These are phyloP conservation scores for Populus alba DNA, from an alignment of 345 rosid genomes.

Conservation along the genomic window DNA sequence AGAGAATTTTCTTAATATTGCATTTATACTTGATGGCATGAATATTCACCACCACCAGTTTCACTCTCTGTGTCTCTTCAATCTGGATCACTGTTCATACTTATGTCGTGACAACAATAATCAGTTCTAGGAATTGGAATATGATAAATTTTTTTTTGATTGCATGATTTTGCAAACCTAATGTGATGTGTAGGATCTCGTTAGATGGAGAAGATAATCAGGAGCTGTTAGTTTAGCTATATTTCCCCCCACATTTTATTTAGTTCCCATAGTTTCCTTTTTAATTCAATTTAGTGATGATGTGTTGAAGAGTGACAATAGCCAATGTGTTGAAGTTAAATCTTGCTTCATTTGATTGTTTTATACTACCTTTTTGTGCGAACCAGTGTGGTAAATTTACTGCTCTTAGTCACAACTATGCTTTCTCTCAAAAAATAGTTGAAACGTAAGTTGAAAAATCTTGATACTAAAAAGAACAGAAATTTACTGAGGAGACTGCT, in stretches of 20 bases:
- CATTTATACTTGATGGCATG: conserved; percentile 1
- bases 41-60: background rate
- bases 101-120: background rate
- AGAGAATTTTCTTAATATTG: background rate
- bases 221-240: background rate
- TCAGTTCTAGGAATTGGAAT: background rate
- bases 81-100: background rate
- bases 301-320: background rate
- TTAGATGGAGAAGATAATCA: background rate
- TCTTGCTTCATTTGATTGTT: background rate
- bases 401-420: background rate
- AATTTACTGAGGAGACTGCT: background rate
- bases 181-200: background rate
- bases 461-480: background rate
- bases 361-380: background rate
- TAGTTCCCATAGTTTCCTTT: background rate
- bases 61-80: background rate
- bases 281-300: background rate
- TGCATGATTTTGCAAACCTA: background rate
- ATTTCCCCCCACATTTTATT: background rate
- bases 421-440: background rate
- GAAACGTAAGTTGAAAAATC: background rate
- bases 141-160: background rate
- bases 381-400: background rate
- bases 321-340: background rate